Conservation (phyloP, 106 monocot genomes). For the Xerophyta viscosa region DNA sequence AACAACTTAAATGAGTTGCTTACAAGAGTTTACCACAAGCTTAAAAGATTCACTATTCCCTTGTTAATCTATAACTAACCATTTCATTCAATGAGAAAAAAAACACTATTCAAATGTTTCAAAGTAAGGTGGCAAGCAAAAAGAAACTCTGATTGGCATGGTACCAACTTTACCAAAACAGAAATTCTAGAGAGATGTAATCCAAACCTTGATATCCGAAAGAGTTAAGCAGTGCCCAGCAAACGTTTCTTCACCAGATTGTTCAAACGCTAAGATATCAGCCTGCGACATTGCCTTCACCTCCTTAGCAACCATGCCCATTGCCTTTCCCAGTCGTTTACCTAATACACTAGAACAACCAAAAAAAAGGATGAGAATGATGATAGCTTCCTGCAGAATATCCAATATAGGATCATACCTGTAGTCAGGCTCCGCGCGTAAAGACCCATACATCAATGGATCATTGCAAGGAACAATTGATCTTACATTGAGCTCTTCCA, state of each 20-base stretch:
- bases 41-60: too few relatives aligned
- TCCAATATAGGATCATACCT: constrained; percentile 34
- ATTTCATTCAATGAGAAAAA: too few relatives aligned
- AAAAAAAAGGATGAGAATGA: constrained; percentile 6
- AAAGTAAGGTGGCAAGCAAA: background rate
- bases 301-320: constrained; percentile 76
- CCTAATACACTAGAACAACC: constrained; percentile 54
- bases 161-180: background rate
- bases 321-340: constrained; percentile 79
- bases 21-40: too few relatives aligned
- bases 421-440: constrained; percentile 94
- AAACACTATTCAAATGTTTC: background rate
- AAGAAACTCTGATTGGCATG: background rate
- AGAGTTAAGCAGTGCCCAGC: constrained; percentile 64
- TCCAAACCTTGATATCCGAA: constrained; percentile 79
- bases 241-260: constrained; percentile 56
- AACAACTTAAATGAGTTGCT: too few relatives aligned
- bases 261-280: constrained; percentile 78
- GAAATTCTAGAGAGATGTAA: background rate
- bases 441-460: constrained; percentile 77
- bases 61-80: too few relatives aligned
- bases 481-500: constrained; percentile 93
- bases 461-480: constrained; percentile 87
- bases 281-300: constrained; percentile 81
- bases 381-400: background rate